Conservation (phyloP, 768 basidiomycete species). For the Calocera viscosa region DNA sequence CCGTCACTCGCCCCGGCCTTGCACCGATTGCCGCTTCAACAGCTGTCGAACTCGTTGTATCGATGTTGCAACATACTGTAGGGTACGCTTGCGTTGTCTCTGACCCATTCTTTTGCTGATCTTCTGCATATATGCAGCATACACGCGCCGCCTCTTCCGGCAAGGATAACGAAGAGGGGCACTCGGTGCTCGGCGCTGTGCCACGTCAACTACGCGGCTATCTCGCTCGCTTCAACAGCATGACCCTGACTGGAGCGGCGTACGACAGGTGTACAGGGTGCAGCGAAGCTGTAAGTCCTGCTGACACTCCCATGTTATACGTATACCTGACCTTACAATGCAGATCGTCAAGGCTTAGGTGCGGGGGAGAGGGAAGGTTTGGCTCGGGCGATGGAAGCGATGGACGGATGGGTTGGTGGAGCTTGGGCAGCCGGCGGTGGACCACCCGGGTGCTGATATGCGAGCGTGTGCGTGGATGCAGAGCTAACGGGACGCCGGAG, state of each 20-base stretch:
- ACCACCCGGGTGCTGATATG: no score
- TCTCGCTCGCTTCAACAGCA: constrained; percentile 71
- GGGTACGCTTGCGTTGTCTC: constrained; percentile 39
- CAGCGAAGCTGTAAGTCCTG: constrained; percentile 55
- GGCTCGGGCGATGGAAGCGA: no score
- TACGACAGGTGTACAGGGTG: constrained; percentile 87
- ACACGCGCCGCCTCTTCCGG: constrained; percentile 56
- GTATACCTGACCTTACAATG: no score
- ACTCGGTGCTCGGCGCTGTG: constrained; percentile 61
- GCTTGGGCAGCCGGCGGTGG: no score
- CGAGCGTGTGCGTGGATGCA: no score
- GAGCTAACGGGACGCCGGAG: no score
- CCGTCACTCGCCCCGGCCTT: constrained; percentile 87
- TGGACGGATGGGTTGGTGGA: no score
- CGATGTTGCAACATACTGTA: constrained; percentile 76
- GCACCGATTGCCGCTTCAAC: constrained; percentile 86
- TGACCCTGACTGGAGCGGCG: constrained; percentile 74
- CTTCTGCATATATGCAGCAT: constrained; percentile 29
- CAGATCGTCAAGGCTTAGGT: no score
- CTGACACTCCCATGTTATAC: no score
- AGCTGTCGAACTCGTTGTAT: constrained; percentile 83
- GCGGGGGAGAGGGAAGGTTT: no score
- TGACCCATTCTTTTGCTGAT: background rate
- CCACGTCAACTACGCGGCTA: constrained; percentile 92
- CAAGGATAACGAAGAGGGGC: constrained; percentile 29